Evolutionary conservation across 23 red algal species (phyloP), one percentile per base, ranked within the genome.

Genomic region (Gracilaria domingensis): DNA sequence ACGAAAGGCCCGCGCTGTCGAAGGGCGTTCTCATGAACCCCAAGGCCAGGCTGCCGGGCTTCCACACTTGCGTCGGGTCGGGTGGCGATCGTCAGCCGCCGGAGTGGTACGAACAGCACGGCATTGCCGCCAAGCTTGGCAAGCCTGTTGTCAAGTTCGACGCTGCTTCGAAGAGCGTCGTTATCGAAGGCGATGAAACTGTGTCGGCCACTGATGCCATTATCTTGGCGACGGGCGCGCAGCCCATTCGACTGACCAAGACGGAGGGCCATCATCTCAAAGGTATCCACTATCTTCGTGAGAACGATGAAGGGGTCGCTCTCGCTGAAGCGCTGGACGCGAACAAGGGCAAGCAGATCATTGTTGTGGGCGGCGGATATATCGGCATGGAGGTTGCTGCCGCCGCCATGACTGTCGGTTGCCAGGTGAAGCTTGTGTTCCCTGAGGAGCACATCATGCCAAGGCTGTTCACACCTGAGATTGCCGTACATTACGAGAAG

Each of bases 311-410:
- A 13, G 97, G 74, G 26, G 35, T 95, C 28, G 81, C 60, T 4
- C 88, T 99, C 21, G 88, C 88, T 36, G 97, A 96, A 44, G 86
- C 89, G 34, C 72, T 98, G 23, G 13, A 85, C 36, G 96, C 96
- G 12, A 75, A 86, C 45, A 95, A 84, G 47, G 91, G 81, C 38
- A 91, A 98, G 82, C 47, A 35, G 64, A 94, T 95, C 21, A 91
- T 99, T 29, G 92, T 99, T 44, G 76, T 99, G 14, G 97, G 97
- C 49, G 97, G 97, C 29, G 97, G 97, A 16, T 99, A 99, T 82
- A 99, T 99, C 75, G 97, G 97, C n/a, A 94, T 96, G 89, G 97
- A 99, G 74, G 94, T 95, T 2, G 94, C 94, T 8, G 97, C 97
- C 28, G 97, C 97, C 12, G 88, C 94, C 50, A 33, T 84, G 1